Evolutionary conservation across 768 basidiomycete genomes (phyloP).

Genomic region (Calocybe indica): DNA sequence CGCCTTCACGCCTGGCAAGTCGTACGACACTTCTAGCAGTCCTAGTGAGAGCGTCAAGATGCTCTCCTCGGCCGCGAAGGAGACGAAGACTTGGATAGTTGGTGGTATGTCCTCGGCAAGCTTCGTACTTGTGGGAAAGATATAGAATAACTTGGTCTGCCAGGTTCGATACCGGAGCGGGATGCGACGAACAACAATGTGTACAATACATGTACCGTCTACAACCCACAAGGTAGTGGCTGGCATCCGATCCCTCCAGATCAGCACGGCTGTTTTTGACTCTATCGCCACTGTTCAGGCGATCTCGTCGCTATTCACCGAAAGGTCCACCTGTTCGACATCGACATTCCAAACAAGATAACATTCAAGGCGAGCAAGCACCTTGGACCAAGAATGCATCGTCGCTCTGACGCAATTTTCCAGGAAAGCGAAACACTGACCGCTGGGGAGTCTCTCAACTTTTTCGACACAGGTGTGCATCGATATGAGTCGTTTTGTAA

Average conservation of each 20-base stretch:
- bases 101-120: constrained; percentile 52
- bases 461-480: constrained; percentile 77
- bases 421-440: constrained; percentile 88
- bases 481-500: not conserved
- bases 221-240: constrained; percentile 64
- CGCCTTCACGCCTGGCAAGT: constrained; percentile 48
- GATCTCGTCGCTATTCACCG: constrained; percentile 84
- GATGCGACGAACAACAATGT: constrained; percentile 57
- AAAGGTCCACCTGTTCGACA: constrained; percentile 96
- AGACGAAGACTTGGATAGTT: constrained; percentile 81
- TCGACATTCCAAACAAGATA: constrained; percentile 92
- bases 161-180: constrained; percentile 91
- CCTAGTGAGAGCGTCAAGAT: constrained; percentile 75
- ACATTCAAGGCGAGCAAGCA: constrained; percentile 62
- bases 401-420: constrained; percentile 3
- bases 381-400: not conserved
- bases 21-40: constrained; percentile 50
- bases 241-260: not conserved
- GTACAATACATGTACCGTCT: constrained; percentile 93
- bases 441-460: constrained; percentile 66
- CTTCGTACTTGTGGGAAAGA: not conserved
- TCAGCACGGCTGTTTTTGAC: no score
- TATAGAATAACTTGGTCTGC: not conserved
- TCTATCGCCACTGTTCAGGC: constrained; percentile 34
- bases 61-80: constrained; percentile 76